Conservation (phyloP, 306 rosid genomes). For the Sesbania bispinosa region DNA sequence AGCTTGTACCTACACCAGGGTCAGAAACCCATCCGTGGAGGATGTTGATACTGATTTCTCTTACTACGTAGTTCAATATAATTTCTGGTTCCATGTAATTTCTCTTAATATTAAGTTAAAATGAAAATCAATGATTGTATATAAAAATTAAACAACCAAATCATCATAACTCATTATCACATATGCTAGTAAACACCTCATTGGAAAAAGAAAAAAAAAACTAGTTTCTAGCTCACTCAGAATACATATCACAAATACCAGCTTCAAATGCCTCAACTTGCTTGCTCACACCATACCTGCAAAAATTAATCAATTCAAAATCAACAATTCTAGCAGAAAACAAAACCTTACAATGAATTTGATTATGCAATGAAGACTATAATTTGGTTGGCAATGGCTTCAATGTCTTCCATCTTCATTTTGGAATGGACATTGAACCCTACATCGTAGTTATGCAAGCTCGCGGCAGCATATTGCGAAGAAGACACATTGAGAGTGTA, state of each 20-base stretch:
- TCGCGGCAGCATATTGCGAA: constrained; percentile 83
- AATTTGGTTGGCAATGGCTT: constrained; percentile 69
- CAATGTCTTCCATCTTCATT: constrained; percentile 76
- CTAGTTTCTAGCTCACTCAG: constrained; percentile 43
- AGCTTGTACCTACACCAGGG: too few relatives aligned
- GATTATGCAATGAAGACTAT: constrained; percentile 22
- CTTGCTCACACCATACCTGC: constrained; percentile 86
- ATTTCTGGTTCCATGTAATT: too few relatives aligned
- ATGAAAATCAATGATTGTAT: too few relatives aligned
- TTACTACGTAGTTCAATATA: too few relatives aligned
- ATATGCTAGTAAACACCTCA: too few relatives aligned
- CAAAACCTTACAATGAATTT: background rate
- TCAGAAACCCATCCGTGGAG: too few relatives aligned
- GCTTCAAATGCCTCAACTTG: constrained; percentile 82
- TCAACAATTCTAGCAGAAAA: background rate
- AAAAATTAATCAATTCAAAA: background rate
- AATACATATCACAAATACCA: constrained; percentile 76
- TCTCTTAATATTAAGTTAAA: too few relatives aligned
- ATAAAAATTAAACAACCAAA: too few relatives aligned
- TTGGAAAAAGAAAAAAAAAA: background rate
- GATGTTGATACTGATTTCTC: too few relatives aligned
- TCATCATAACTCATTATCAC: too few relatives aligned
- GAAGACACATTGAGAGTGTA: constrained; percentile 68
- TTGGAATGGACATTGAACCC: constrained; percentile 56
- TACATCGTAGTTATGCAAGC: constrained; percentile 78